Evolutionary conservation across 2,329 filamentous ascomycete species (phyloP).

Genomic region (Cadophora malorum): DNA sequence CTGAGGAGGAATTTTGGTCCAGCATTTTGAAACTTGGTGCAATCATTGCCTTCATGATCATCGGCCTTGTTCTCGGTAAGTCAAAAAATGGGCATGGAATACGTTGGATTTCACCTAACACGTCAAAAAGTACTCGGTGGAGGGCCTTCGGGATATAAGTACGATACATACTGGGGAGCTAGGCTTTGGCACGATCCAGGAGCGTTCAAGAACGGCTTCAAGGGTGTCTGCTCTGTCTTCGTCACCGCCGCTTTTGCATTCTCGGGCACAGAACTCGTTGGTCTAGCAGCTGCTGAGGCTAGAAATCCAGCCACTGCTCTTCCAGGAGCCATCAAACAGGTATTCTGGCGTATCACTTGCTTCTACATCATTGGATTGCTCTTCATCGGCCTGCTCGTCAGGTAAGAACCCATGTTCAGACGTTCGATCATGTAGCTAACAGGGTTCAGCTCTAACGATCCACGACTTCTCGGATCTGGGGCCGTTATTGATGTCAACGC

Average conservation of each 20-base stretch:
- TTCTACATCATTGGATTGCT: constrained; percentile 87
- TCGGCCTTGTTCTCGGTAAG: constrained; percentile 38
- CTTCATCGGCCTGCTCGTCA: constrained; percentile 79
- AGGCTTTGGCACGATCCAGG: constrained; percentile 79
- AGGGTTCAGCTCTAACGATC: constrained; percentile 65
- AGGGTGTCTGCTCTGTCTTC: constrained; percentile 77
- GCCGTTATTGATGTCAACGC: constrained; percentile 68
- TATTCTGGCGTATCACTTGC: constrained; percentile 89
- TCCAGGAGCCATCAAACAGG: constrained; percentile 86
- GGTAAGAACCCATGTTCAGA: not conserved
- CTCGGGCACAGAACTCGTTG: constrained; percentile 75
- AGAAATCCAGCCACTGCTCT: constrained; percentile 79
- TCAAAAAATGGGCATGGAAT: not conserved
- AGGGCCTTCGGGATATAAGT: constrained; percentile 67
- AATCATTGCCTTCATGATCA: constrained; percentile 84
- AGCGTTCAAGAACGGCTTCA: constrained; percentile 81
- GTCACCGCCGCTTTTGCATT: constrained; percentile 79
- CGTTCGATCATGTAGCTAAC: not conserved
- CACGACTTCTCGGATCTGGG: constrained; percentile 63
- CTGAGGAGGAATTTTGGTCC: constrained; percentile 87
- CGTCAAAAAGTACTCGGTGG: constrained; percentile 70
- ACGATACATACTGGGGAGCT: constrained; percentile 68
- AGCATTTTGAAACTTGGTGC: constrained; percentile 84
- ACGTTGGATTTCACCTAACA: constrained; percentile 24
- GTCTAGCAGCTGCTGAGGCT: constrained; percentile 77